phyloP scores from a whole-genome alignment of 176 grass and related monocot species.

The Carex kokanica region DNA sequence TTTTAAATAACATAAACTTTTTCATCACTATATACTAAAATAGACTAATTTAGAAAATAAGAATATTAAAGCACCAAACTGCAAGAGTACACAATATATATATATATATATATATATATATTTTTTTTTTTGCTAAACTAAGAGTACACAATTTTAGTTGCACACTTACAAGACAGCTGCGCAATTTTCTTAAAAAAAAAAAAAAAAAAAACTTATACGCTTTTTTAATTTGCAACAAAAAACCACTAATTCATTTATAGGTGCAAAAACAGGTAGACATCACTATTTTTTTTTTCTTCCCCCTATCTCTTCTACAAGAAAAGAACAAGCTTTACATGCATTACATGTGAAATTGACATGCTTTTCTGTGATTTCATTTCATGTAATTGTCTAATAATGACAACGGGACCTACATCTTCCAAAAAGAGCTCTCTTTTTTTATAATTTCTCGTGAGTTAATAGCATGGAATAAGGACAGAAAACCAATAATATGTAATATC shows the following conservation, averaged over 20 bases:
- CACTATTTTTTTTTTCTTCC: slow-evolving; percentile 18
- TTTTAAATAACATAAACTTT: neutral
- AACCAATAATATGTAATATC: slow-evolving; percentile 40
- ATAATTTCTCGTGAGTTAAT: slow-evolving; percentile 39
- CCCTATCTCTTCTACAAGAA: slow-evolving; percentile 33
- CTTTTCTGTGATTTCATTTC: slow-evolving; percentile 30
- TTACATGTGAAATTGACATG: slow-evolving; percentile 22
- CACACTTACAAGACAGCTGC: neutral
- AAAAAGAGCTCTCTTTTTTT: slow-evolving; percentile 16
- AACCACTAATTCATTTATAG: neutral
- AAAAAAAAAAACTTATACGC: neutral
- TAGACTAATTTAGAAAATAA: no score
- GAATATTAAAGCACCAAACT: neutral
- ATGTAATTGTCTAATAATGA: slow-evolving; percentile 38
- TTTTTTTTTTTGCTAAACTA: no score
- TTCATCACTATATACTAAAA: no score
- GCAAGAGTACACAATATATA: no score
- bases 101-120: neutral
- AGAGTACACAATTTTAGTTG: no score
- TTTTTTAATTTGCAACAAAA: neutral
- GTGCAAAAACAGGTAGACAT: slow-evolving; percentile 8
- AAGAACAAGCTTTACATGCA: slow-evolving; percentile 44
- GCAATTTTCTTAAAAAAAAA: neutral
- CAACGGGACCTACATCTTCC: slow-evolving; percentile 21
- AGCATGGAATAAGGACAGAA: neutral